Base-by-base conservation (phyloP, 2,329 filamentous ascomycete species). In the Diaporthe caulivora region DNA sequence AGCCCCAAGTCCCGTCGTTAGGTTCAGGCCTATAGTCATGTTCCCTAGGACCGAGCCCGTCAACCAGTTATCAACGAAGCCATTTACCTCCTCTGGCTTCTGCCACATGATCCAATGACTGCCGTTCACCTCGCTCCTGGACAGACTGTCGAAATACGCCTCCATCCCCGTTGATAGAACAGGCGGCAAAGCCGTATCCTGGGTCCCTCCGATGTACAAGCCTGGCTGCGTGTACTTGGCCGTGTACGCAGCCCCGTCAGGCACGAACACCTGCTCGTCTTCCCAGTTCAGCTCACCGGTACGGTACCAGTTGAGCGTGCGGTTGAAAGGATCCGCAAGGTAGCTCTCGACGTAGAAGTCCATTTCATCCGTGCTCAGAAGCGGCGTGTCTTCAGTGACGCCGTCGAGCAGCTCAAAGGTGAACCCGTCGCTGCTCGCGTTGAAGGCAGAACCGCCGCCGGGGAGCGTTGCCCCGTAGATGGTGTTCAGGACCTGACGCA, bases 291-390 rank as follows among this genome's bases (percentile, higher is more conserved):
- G 83, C 80, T 90, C 85, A n/a, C 90, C 86, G 2, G 90, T 93
- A 53, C 95, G 91, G 84, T 99, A 98, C 94, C 95, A 98, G 83
- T 95, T 97, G 74, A 95, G 86, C 18, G 95, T 94, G 0, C 94
- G 94, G 77, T 92, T 90, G 76, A 98, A 82, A 53, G 95, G 94
- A 79, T 92, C 89, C 51, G 89, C 87, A 21, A 86, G 83, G 82
- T 92, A 97, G 83, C 95, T 87, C 34, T 89, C 83, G n/a, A 90
- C 90, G 82, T 98, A 98, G 83, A 91, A 93, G 72, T 95, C 91
- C 60, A 96, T 82, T 83, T 95, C 93, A 80, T 93, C 90, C 42
- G 89, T 86, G 74, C 85, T 88, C 76, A 97, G 77, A 42, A 97
- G 80, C 72, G 85, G 87, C 55, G 90, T 88, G 49, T 84, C 86